Conservation (phyloP, 1,139 yeast genomes). For the Blastobotrys ciferrii region DNA sequence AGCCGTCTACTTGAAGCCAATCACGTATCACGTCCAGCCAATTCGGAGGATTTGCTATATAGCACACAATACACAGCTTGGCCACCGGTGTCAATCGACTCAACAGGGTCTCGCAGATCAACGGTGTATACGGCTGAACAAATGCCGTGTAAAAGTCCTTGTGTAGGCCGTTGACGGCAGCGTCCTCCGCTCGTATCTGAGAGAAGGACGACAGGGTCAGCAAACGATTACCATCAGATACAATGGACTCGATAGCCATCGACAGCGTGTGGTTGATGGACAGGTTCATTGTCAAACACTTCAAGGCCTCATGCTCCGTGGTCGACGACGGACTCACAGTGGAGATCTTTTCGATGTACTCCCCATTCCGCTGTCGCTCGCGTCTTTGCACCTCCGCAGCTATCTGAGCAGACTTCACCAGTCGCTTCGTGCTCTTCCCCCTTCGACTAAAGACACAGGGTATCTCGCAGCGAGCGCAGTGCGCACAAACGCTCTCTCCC, state of each 20-base stretch:
- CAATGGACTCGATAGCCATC: neutral
- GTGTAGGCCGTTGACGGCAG: slow-evolving; percentile 10
- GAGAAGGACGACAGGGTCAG: neutral
- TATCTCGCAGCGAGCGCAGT: slow-evolving; percentile 24
- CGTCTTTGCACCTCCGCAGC: slow-evolving; percentile 18
- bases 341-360: neutral
- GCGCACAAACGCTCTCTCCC: slow-evolving; percentile 20
- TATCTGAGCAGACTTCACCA: slow-evolving; percentile 22
- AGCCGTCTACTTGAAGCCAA: neutral
- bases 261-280: slow-evolving; percentile 1
- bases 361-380: neutral
- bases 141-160: slow-evolving; percentile 19
- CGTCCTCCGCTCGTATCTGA: neutral
- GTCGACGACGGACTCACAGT: neutral
- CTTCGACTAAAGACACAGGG: slow-evolving; percentile 23
- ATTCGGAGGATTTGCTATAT: neutral
- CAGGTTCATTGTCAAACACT: slow-evolving; percentile 6
- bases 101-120: slow-evolving; percentile 16
- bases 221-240: neutral
- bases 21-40: neutral
- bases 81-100: slow-evolving; percentile 8
- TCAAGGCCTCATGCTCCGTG: neutral
- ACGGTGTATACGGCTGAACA: slow-evolving; percentile 24
- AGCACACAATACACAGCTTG: slow-evolving; percentile 6
- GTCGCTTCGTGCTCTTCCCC: slow-evolving; percentile 22